Evolutionary conservation across 2,329 filamentous ascomycete species (phyloP).

Genomic region (Aspergillus clavatus): DNA sequence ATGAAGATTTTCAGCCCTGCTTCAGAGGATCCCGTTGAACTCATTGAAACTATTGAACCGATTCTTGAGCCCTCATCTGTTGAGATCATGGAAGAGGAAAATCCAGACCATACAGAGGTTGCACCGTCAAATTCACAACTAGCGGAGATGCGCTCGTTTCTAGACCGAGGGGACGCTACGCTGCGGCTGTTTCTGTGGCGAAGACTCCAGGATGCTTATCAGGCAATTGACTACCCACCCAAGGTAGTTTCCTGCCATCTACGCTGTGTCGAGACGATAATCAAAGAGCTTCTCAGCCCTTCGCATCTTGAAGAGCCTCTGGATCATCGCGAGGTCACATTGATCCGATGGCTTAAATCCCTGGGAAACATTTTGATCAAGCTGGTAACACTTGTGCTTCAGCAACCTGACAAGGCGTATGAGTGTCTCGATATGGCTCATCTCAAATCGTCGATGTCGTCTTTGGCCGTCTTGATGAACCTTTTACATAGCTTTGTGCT

Average conservation of each 20-base stretch:
- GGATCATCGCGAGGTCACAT: conserved; percentile 62
- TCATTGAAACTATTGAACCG: conserved; percentile 90
- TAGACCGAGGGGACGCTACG: conserved; percentile 74
- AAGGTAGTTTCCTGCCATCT: conserved; percentile 86
- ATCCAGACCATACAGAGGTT: conserved; percentile 14
- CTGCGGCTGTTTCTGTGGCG: conserved; percentile 85
- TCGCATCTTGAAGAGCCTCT: conserved; percentile 52
- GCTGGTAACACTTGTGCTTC: conserved; percentile 63
- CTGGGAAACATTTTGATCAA: conserved; percentile 72
- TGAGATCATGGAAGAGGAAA: conserved; percentile 21
- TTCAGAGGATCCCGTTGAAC: conserved; percentile 69
- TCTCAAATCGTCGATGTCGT: conserved; percentile 65
- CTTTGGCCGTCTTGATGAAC: conserved; percentile 65
- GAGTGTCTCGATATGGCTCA: conserved; percentile 81
- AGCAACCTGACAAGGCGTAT: conserved; percentile 61
- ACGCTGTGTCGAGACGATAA: conserved; percentile 77
- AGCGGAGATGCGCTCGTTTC: conserved; percentile 77
- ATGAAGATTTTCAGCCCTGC: conserved; percentile 81
- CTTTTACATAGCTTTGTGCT: conserved; percentile 75
- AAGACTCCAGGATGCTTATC: conserved; percentile 83
- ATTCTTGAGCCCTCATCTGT: conserved; percentile 66
- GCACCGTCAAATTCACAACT: conserved; percentile 51
- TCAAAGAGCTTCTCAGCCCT: conserved; percentile 61
- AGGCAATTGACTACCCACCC: conserved; percentile 74
- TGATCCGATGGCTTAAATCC: conserved; percentile 73